These are phyloP conservation scores for Auricularia auricula-judae DNA, from an alignment of 768 basidiomycete species.

Conservation along the genomic window DNA sequence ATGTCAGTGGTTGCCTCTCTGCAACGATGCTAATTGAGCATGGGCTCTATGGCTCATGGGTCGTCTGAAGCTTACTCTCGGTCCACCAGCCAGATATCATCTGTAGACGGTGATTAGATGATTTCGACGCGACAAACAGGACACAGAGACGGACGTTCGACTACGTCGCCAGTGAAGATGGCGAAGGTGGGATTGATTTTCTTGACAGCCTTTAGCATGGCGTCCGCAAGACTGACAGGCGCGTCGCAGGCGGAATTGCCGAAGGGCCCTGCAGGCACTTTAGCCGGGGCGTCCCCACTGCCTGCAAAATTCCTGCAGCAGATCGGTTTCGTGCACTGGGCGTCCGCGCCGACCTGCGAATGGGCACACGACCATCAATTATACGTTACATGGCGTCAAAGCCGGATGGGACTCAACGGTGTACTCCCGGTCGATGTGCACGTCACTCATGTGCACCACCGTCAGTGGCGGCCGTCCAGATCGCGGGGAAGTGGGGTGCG, in stretches of 20 bases:
- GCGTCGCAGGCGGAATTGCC: slow-evolving; percentile 45
- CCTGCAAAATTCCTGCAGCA: slow-evolving; percentile 46
- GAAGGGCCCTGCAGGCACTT: slow-evolving; percentile 35
- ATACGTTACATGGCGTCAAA: too few species aligned
- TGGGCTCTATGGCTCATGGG: neutral
- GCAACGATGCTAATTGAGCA: neutral
- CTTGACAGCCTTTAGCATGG: slow-evolving; percentile 36
- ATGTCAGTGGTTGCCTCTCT: slow-evolving; percentile 37
- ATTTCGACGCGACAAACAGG: neutral
- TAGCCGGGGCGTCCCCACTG: slow-evolving; percentile 19
- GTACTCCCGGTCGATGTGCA: slow-evolving; percentile 50
- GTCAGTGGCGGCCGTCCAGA: slow-evolving; percentile 35
- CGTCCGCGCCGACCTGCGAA: slow-evolving; percentile 37
- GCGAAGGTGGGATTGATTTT: slow-evolving; percentile 28
- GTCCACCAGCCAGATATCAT: slow-evolving; percentile 39
- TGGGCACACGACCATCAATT: neutral
- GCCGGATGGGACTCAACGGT: slow-evolving; percentile 18
- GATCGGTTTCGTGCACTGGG: slow-evolving; percentile 49
- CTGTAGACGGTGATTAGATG: slow-evolving; percentile 15
- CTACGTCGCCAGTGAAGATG: slow-evolving; percentile 56
- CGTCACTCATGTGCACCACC: slow-evolving; percentile 52
- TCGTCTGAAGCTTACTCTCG: slow-evolving; percentile 23
- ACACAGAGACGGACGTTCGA: slow-evolving; percentile 33
- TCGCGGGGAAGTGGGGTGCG: slow-evolving; percentile 24
- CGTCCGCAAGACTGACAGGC: slow-evolving; percentile 34